Evolutionary conservation across 108 stramenopile genomes (phyloP).

Genomic region (Discostella pseudostelligera): DNA sequence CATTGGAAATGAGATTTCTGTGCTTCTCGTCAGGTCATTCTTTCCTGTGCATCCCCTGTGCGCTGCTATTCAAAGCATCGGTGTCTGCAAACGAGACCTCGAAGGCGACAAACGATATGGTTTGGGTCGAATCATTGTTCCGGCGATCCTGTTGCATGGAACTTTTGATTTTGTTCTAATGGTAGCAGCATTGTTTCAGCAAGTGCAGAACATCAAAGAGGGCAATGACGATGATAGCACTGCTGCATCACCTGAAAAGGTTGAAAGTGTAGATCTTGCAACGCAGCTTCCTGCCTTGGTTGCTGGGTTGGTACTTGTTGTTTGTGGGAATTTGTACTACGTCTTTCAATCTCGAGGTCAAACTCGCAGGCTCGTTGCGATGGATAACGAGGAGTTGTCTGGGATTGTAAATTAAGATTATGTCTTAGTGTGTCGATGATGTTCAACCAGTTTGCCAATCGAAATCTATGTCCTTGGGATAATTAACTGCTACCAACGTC

Average conservation of each 20-base stretch:
- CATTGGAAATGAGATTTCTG: slow-evolving; percentile 52
- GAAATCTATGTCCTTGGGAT: slow-evolving; percentile 23
- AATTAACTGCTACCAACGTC: slow-evolving; percentile 25
- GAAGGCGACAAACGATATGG: slow-evolving; percentile 51
- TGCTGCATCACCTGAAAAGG: slow-evolving; percentile 1
- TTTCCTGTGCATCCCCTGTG: slow-evolving; percentile 86
- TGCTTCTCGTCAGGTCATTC: slow-evolving; percentile 64
- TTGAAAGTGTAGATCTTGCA: slow-evolving; percentile 11
- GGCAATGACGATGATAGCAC: slow-evolving; percentile 30
- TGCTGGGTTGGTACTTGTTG: slow-evolving; percentile 34
- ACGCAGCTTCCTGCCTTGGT: slow-evolving; percentile 35
- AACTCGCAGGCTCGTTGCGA: slow-evolving; percentile 27
- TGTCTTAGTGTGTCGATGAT: too few species aligned
- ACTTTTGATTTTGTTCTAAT: slow-evolving; percentile 75
- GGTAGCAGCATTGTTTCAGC: slow-evolving; percentile 62
- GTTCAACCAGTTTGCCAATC: slow-evolving; percentile 32
- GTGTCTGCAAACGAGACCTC: slow-evolving; percentile 74
- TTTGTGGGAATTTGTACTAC: slow-evolving; percentile 38
- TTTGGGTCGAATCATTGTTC: slow-evolving; percentile 61
- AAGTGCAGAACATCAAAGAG: slow-evolving; percentile 31
- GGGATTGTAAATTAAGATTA: too few species aligned
- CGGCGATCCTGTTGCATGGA: slow-evolving; percentile 80
- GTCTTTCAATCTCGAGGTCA: slow-evolving; percentile 37
- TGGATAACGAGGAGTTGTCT: slow-evolving; percentile 36
- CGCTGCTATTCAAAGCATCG: slow-evolving; percentile 81